These are phyloP conservation scores for Crocinoboletus sp. DNA, from an alignment of 1,284 basidiomycete species.

Conservation along the genomic window DNA sequence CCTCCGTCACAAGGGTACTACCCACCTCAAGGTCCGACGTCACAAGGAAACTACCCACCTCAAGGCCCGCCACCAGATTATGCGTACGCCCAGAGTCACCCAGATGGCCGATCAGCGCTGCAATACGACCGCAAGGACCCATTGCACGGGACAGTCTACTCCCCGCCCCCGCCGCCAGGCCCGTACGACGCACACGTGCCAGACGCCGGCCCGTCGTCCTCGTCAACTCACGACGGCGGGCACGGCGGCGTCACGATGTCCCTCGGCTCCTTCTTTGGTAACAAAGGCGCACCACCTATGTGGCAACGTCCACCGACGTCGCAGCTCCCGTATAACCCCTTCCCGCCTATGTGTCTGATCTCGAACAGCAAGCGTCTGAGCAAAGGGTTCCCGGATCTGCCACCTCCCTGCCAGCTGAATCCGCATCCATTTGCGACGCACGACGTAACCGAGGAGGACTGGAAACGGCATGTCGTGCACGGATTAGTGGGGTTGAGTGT, in stretches of 20 bases:
- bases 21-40: conserved; percentile 14
- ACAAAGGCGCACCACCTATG: conserved; percentile 21
- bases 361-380: conserved; percentile 21
- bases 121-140: conserved; percentile 1
- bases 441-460: conserved; percentile 30
- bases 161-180: background rate
- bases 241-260: conserved; percentile 10
- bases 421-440: conserved; percentile 31
- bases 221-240: background rate
- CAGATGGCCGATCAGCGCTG: background rate
- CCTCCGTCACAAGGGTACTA: conserved; percentile 18
- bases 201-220: background rate
- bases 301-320: conserved; percentile 25
- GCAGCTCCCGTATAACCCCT: conserved; percentile 19
- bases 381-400: conserved; percentile 27
- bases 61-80: conserved; percentile 19
- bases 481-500: background rate
- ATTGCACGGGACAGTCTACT: background rate
- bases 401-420: conserved; percentile 24
- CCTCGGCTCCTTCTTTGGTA: conserved; percentile 26
- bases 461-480: conserved; percentile 24
- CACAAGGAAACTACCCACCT: conserved; percentile 10
- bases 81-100: conserved; percentile 5
- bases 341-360: conserved; percentile 29
- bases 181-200: background rate